Conservation (phyloP, 2,329 filamentous ascomycete genomes). For the Ascochyta koolunga region DNA sequence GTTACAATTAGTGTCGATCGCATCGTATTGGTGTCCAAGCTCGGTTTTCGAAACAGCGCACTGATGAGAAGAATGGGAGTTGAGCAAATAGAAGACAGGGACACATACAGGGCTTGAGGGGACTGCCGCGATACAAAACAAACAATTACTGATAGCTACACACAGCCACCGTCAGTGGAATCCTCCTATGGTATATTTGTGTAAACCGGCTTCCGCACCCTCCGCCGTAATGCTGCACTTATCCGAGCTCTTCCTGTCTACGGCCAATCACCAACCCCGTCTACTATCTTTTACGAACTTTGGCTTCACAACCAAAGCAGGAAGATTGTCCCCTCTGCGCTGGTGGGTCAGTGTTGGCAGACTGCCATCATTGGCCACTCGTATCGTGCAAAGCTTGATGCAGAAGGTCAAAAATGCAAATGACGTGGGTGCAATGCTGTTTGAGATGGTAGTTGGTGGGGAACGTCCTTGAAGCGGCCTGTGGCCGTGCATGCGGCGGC, state of each 20-base stretch:
- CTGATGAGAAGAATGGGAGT: conserved; percentile 7
- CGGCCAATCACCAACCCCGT: conserved; percentile 4
- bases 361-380: conserved; percentile 5
- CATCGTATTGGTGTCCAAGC: conserved; percentile 8
- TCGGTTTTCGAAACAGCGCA: conserved; percentile 10
- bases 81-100: conserved; percentile 1
- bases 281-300: conserved; percentile 1
- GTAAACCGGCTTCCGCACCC: conserved; percentile 16
- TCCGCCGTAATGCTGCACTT: neutral
- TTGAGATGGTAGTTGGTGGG: conserved; percentile 1
- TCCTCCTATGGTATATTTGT: conserved; percentile 1
- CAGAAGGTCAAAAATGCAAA: conserved; percentile 14
- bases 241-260: neutral
- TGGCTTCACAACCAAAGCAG: conserved; percentile 1
- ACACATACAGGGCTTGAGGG: neutral
- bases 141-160: neutral
- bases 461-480: neutral
- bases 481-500: conserved; percentile 14
- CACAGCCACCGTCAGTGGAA: neutral
- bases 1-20: conserved; percentile 16
- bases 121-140: neutral
- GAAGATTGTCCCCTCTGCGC: conserved; percentile 1
- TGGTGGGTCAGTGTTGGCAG: neutral
- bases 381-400: neutral
- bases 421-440: conserved; percentile 17